These are phyloP conservation scores for Colletotrichum tropicicola DNA, from an alignment of 2,329 filamentous ascomycete species.

Conservation along the genomic window DNA sequence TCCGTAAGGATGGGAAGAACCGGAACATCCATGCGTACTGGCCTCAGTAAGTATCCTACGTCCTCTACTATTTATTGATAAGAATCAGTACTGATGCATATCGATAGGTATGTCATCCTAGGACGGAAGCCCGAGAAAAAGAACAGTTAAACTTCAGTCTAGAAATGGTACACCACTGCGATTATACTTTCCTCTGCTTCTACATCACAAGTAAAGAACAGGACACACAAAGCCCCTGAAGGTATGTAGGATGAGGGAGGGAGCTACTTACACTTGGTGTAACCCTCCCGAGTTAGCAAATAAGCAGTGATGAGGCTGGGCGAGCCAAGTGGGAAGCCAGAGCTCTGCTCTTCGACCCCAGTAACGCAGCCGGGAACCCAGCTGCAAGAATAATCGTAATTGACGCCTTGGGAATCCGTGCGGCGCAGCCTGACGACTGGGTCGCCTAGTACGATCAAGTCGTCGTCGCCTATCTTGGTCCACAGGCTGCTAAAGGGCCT, in stretches of 20 bases:
- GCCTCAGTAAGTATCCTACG: conserved; percentile 47
- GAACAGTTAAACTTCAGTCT: too few relatives aligned
- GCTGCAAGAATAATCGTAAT: conserved; percentile 29
- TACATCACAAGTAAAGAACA: background rate
- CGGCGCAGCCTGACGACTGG: background rate
- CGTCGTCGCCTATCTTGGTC: background rate
- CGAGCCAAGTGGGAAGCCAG: conserved; percentile 31
- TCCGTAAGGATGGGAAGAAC: conserved; percentile 43
- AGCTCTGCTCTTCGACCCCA: conserved; percentile 23
- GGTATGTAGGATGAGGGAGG: background rate
- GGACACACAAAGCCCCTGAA: background rate
- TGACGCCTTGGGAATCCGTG: conserved; percentile 22
- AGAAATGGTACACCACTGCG: too few relatives aligned
- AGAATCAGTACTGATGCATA: too few relatives aligned
- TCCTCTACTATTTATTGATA: too few relatives aligned
- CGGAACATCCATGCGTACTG: conserved; percentile 45
- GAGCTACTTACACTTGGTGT: conserved; percentile 33
- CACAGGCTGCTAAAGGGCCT: background rate
- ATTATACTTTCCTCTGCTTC: background rate
- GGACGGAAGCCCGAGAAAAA: too few relatives aligned
- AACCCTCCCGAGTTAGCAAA: conserved; percentile 32
- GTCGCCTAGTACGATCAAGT: background rate
- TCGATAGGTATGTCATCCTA: too few relatives aligned
- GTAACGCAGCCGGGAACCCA: conserved; percentile 35
- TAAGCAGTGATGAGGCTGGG: conserved; percentile 32